These are phyloP conservation scores for Fusarium pseudonygamai DNA, from an alignment of 2,329 filamentous ascomycete species.

Conservation along the genomic window DNA sequence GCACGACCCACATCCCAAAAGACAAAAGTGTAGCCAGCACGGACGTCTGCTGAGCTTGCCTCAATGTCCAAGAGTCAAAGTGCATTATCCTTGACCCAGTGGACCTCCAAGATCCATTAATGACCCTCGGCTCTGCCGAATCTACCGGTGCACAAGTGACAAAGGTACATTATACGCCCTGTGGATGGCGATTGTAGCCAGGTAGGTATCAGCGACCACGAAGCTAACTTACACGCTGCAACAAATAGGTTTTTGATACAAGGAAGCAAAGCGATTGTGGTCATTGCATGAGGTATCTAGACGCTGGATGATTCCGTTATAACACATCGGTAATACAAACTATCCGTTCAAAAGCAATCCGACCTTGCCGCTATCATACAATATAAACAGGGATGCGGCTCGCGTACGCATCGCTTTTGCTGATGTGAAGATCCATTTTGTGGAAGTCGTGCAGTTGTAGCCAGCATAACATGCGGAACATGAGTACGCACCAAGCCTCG, in stretches of 20 bases:
- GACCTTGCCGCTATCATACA: not conserved
- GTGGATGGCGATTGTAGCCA: not conserved
- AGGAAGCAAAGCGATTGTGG: not conserved
- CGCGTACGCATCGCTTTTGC: slow-evolving; percentile 47
- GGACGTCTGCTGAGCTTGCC: not conserved
- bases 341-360: not conserved
- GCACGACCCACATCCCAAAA: not conserved
- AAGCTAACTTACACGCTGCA: too few relatives aligned
- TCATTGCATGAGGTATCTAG: not conserved
- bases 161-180: not conserved
- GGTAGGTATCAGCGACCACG: not conserved
- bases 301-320: not conserved
- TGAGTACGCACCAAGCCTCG: slow-evolving; percentile 47
- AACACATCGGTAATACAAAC: not conserved
- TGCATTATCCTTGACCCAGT: not conserved
- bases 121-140: not conserved
- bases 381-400: slow-evolving; percentile 51
- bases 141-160: not conserved
- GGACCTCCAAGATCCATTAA: not conserved
- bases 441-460: slow-evolving; percentile 51
- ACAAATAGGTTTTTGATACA: not conserved
- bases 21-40: not conserved
- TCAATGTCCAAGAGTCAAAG: too few relatives aligned
- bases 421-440: slow-evolving; percentile 47
- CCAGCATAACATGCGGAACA: slow-evolving; percentile 53